Percentiles rank a stretch among this genome's conserved stretches.
phyloP scores from a whole-genome alignment of 2,329 filamentous ascomycete species.

The Lasiodiplodia gonubiensis region DNA sequence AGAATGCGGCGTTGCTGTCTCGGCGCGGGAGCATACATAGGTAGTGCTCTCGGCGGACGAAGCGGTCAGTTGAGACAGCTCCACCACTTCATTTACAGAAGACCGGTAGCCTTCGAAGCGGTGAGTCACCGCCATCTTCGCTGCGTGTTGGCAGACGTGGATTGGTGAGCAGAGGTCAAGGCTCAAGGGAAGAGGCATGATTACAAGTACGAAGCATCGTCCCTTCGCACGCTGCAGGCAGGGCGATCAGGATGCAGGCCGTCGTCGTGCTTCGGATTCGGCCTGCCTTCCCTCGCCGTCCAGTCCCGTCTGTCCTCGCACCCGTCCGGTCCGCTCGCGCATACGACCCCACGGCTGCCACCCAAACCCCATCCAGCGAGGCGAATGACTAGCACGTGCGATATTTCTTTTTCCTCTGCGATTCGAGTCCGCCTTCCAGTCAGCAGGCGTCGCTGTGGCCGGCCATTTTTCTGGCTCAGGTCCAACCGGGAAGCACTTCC shows the following conservation, averaged over 20 bases:
- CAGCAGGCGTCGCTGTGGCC: background rate
- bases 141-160: conserved; percentile 4
- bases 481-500: conserved; percentile 4
- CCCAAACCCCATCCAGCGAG: background rate
- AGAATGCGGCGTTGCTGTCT: conserved; percentile 7
- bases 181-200: conserved; percentile 26
- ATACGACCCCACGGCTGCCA: conserved; percentile 10
- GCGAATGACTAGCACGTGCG: conserved; percentile 19
- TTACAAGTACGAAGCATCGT: conserved; percentile 27
- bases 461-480: conserved; percentile 18
- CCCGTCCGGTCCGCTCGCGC: conserved; percentile 5
- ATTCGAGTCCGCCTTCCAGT: conserved; percentile 23
- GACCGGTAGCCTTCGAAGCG: background rate
- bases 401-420: background rate
- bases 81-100: conserved; percentile 9
- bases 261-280: conserved; percentile 16
- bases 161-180: conserved; percentile 20
- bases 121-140: conserved; percentile 8
- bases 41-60: conserved; percentile 13
- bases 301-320: background rate
- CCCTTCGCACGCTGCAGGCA: conserved; percentile 16
- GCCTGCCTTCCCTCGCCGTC: background rate
- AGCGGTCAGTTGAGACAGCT: conserved; percentile 20
- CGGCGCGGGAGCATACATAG: conserved; percentile 16
- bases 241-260: background rate